Conservation (phyloP, 345 rosid genomes). For the Aurinia saxatilis region DNA sequence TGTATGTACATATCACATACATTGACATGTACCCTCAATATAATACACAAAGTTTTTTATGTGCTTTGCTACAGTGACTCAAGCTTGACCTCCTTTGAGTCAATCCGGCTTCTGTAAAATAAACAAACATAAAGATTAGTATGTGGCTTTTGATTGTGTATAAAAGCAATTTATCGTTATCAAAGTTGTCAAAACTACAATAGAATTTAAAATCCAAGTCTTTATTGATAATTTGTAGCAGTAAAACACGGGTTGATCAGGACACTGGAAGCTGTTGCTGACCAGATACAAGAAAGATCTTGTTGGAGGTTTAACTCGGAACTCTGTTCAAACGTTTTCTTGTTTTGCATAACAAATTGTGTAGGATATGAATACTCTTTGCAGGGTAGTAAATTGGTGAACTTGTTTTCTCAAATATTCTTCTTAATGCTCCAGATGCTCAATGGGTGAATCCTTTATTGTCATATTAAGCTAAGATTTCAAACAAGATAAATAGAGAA, state of each 20-base stretch:
- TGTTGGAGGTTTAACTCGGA: conserved; percentile 34
- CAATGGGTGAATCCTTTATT: no score
- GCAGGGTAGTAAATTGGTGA: conserved; percentile 34
- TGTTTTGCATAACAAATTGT: conserved; percentile 25
- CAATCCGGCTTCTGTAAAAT: neutral
- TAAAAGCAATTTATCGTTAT: conserved; percentile 14
- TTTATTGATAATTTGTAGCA: neutral
- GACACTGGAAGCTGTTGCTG: conserved; percentile 27
- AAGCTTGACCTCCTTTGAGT: neutral
- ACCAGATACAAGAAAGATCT: conserved; percentile 32
- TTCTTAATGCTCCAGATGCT: no score
- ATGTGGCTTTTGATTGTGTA: neutral
- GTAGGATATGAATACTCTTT: conserved; percentile 32
- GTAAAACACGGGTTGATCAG: conserved; percentile 18
- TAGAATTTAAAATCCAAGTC: conserved; percentile 32
- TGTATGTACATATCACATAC: neutral
- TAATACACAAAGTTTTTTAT: neutral
- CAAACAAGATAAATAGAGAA: no score
- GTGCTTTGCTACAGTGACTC: neutral
- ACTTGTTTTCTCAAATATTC: conserved; percentile 28
- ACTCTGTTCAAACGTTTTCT: conserved; percentile 35
- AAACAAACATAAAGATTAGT: neutral
- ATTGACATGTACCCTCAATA: neutral
- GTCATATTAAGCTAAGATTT: no score
- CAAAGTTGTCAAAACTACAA: neutral